Base-by-base conservation (phyloP, 2,329 filamentous ascomycete genomes). In the Diaporthe citrichinensis region DNA sequence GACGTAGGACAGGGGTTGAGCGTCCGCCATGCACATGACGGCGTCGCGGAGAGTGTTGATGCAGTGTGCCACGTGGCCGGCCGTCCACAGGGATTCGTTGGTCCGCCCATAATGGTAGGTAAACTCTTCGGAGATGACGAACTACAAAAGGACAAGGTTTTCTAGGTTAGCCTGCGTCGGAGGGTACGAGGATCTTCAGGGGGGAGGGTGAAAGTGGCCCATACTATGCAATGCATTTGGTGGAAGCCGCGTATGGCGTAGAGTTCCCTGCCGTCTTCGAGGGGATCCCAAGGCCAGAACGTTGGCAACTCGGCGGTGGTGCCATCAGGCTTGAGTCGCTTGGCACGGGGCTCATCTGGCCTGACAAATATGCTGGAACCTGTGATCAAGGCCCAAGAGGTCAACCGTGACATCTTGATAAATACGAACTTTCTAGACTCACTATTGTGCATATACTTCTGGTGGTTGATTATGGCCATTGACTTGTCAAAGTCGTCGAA, bases 201-300 rank as follows among this genome's bases (percentile, higher is more conserved):
- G 31, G 5, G 31, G 31, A 5, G 3, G 17, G 7, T 10, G 15
- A 46, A 36, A 9, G 28, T 34, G 28, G 31, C 25, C 3, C 62
- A 25, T 53, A 68, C 62, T 68, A 68, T 68, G 62, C 62, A 68
- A 25, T 68, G 62, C 62, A 68, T 68, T 53, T 68, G 62, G 62
- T 68, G 62, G 44, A 68, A 68, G 6, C 28, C 62, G 31, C 62
- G 62, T 4, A 68, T 51, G 46, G 23, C 62, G 46, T 68, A 68
- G 14, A 68, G 10, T 36, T 68, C 46, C 31, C 62, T 36, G 46
- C 62, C 62, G 46, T 68, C 62, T 20, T 53, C 44, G 7, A 36
- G 62, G 12, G 28, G 44, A 4, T 68, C 62, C 62, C 62, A 68
- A 39, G 62, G 62, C 23, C 23, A 68, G 31, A 68, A 68, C 4